Evolutionary conservation across 805 yeast species (phyloP).

Genomic region (Starmerella khaoyaiensis): DNA sequence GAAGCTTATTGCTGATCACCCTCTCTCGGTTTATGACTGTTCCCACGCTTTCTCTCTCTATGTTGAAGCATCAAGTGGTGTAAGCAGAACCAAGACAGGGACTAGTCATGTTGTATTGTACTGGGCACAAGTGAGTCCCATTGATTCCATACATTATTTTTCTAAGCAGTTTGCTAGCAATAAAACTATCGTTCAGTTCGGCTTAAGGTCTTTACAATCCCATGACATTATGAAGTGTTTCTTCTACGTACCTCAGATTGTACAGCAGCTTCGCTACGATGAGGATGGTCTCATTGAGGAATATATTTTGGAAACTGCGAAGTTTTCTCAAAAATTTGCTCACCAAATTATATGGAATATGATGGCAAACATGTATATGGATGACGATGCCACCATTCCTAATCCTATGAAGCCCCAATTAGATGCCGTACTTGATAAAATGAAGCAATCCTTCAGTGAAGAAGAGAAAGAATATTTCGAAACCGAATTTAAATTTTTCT

Average conservation of each 20-base stretch:
- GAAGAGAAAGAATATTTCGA: slow-evolving; percentile 58
- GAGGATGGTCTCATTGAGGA: slow-evolving; percentile 69
- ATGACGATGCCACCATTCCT: slow-evolving; percentile 71
- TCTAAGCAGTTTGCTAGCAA: slow-evolving; percentile 56
- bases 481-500: slow-evolving; percentile 77
- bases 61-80: slow-evolving; percentile 26
- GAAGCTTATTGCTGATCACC: slow-evolving; percentile 40
- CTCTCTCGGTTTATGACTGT: slow-evolving; percentile 43
- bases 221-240: slow-evolving; percentile 82
- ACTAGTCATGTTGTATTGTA: slow-evolving; percentile 33
- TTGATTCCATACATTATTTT: slow-evolving; percentile 73
- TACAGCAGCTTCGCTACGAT: slow-evolving; percentile 80
- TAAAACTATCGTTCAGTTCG: slow-evolving; percentile 65
- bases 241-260: slow-evolving; percentile 96
- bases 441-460: slow-evolving; percentile 48
- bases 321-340: slow-evolving; percentile 79
- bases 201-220: slow-evolving; percentile 76
- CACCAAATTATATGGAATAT: slow-evolving; percentile 98
- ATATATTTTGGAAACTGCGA: slow-evolving; percentile 82
- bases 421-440: slow-evolving; percentile 54
- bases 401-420: slow-evolving; percentile 73
- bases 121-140: slow-evolving; percentile 70
- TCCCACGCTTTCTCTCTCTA: slow-evolving; percentile 50
- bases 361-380: slow-evolving; percentile 82
- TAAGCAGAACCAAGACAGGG: slow-evolving; percentile 24